A percentile compares a stretch with the other conserved stretches of the same genome.
Evolutionary conservation across 495 filamentous ascomycete species (phyloP).

Genomic region (Trichoderma parareesei): DNA sequence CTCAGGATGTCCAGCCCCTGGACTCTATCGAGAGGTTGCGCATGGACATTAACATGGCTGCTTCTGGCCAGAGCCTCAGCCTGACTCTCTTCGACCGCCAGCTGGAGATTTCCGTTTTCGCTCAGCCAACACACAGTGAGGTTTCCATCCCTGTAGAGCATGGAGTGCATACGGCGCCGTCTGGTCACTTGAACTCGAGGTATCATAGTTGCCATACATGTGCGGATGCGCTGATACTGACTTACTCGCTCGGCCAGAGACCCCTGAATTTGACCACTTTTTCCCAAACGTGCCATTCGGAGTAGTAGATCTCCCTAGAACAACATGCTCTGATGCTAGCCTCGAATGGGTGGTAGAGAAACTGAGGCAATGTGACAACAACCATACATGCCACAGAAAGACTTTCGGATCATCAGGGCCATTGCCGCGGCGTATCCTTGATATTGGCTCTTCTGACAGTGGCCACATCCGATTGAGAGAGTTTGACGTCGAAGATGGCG

Average conservation of each 20-base stretch:
- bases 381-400: not conserved
- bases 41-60: not conserved
- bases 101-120: conserved; percentile 1
- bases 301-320: not conserved
- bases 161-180: not conserved
- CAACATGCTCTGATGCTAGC: conserved; percentile 3
- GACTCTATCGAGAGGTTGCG: not conserved
- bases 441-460: not conserved
- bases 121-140: not conserved
- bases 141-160: not conserved
- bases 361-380: conserved; percentile 5
- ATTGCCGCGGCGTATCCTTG: not conserved
- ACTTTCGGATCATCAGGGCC: not conserved
- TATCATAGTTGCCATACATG: too few species aligned
- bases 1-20: not conserved
- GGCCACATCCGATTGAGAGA: not conserved
- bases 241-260: not conserved
- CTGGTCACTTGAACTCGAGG: not conserved
- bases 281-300: not conserved
- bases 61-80: not conserved
- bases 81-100: not conserved
- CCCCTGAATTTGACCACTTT: not conserved
- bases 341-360: not conserved
- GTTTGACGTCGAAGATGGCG: not conserved
- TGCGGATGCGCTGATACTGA: not conserved